Percentiles rank a stretch among this genome's conserved stretches.
phyloP scores from a whole-genome alignment of 768 basidiomycete species.

The Glaciozyma martinii region DNA sequence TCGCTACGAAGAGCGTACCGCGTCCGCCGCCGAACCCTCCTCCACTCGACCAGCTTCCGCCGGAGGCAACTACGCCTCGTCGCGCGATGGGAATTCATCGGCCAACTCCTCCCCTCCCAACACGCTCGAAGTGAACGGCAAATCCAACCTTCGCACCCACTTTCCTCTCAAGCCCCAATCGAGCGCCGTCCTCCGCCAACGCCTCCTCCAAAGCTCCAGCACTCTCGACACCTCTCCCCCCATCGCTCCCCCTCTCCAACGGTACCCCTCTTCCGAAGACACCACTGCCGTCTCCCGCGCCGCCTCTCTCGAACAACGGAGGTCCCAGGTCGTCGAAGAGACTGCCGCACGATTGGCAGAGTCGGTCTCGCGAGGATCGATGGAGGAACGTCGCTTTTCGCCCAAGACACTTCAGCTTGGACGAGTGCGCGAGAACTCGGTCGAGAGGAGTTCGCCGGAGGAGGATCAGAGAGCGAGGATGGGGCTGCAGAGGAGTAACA shows the following conservation, averaged over 20 bases:
- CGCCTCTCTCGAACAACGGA: not conserved
- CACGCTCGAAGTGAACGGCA: not conserved
- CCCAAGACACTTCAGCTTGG: not conserved
- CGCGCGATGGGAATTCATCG: not conserved
- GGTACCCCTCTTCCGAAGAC: not conserved
- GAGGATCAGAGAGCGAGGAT: too few species aligned
- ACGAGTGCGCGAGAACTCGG: not conserved
- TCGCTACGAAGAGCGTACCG: not conserved
- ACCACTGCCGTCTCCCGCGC: not conserved
- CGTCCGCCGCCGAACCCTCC: not conserved
- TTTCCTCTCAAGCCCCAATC: constrained; percentile 4
- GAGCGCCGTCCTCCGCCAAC: constrained; percentile 23
- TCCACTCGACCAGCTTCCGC: constrained; percentile 1
- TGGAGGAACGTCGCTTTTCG: not conserved
- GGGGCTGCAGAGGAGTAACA: constrained; percentile 9
- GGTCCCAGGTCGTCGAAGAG: not conserved
- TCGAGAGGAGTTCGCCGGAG: constrained; percentile 8
- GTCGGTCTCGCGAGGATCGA: not conserved
- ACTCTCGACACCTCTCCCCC: not conserved
- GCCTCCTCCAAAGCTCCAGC: constrained; percentile 16
- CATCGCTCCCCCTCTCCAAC: constrained; percentile 8
- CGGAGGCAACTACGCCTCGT: not conserved
- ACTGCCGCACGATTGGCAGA: not conserved
- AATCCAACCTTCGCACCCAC: too few species aligned
- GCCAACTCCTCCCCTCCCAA: not conserved